Conservation (phyloP, 768 basidiomycete genomes). For the Glaciozyma martinii region DNA sequence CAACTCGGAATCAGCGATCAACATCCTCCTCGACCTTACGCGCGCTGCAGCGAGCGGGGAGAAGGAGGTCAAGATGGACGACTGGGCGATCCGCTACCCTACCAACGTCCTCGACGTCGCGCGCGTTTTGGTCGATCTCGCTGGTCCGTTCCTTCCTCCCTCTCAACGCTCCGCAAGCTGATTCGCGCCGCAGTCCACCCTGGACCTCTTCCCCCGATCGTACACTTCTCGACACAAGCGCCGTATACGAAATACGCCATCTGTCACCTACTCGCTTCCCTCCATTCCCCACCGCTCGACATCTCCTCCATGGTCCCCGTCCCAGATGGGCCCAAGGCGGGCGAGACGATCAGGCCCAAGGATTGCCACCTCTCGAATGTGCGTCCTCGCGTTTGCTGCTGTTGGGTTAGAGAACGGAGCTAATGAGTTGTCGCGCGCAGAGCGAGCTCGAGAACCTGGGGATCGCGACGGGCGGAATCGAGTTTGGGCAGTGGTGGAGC, state of each 20-base stretch:
- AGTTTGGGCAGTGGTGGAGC: slow-evolving; percentile 82
- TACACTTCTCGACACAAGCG: slow-evolving; percentile 78
- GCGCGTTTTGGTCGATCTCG: neutral
- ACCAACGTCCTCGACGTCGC: slow-evolving; percentile 66
- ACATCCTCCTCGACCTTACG: slow-evolving; percentile 77
- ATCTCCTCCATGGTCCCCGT: slow-evolving; percentile 53
- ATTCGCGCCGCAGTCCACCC: slow-evolving; percentile 7
- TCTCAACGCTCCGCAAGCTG: neutral
- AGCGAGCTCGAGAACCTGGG: slow-evolving; percentile 60
- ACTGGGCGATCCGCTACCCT: slow-evolving; percentile 84
- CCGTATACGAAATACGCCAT: slow-evolving; percentile 91
- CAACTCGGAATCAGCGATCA: slow-evolving; percentile 82
- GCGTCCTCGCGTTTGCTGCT: neutral
- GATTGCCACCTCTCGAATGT: slow-evolving; percentile 61
- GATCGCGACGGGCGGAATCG: slow-evolving; percentile 44
- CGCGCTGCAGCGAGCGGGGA: slow-evolving; percentile 61
- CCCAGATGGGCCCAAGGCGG: slow-evolving; percentile 51
- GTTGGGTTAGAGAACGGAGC: neutral
- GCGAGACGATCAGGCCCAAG: slow-evolving; percentile 64
- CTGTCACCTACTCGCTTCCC: slow-evolving; percentile 63
- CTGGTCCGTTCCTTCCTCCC: neutral
- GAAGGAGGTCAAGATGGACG: slow-evolving; percentile 89
- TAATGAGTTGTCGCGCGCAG: neutral
- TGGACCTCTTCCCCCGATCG: slow-evolving; percentile 53
- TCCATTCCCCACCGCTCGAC: slow-evolving; percentile 68